phyloP scores from a whole-genome alignment of 2,329 filamentous ascomycete genomes.

The Ampelomyces quisqualis region DNA sequence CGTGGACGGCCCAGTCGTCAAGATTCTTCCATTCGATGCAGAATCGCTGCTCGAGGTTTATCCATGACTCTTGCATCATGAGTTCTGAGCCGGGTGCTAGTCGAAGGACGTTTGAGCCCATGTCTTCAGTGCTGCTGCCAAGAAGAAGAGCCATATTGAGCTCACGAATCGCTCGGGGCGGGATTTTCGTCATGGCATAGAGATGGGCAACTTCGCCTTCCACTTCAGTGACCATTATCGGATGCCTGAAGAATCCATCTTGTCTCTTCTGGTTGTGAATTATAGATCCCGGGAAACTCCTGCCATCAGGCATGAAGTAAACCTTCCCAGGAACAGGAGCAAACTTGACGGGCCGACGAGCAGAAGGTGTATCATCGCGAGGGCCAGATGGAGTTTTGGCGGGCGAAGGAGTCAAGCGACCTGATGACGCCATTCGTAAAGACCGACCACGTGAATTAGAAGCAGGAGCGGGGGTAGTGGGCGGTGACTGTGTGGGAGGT shows the following conservation, averaged over 20 bases:
- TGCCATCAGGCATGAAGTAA: constrained; percentile 15
- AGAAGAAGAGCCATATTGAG: constrained; percentile 17
- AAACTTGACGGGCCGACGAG: neutral
- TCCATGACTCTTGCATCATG: constrained; percentile 17
- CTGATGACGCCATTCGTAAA: too few relatives aligned
- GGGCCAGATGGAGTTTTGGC: too few relatives aligned
- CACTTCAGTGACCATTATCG: constrained; percentile 13
- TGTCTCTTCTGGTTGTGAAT: constrained; percentile 19
- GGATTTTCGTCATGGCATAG: constrained; percentile 16
- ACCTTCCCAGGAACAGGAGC: constrained; percentile 8
- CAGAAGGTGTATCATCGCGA: too few relatives aligned
- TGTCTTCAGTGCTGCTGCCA: constrained; percentile 4
- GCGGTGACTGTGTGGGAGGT: too few relatives aligned
- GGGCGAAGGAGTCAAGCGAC: too few relatives aligned
- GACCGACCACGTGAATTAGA: too few relatives aligned
- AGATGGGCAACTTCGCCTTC: constrained; percentile 12
- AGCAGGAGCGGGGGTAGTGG: too few relatives aligned
- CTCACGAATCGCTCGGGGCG: constrained; percentile 13
- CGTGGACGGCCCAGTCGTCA: constrained; percentile 9
- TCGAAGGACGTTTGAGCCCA: constrained; percentile 8
- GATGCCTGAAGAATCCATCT: constrained; percentile 22
- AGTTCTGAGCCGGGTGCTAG: constrained; percentile 7
- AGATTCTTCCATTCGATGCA: constrained; percentile 17
- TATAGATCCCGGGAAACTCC: constrained; percentile 9
- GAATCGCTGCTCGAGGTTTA: constrained; percentile 23